Percentiles rank a stretch among this genome's conserved stretches.
Conservation (phyloP, 768 basidiomycete genomes). For the Sporobolomyces pararoseus region DNA sequence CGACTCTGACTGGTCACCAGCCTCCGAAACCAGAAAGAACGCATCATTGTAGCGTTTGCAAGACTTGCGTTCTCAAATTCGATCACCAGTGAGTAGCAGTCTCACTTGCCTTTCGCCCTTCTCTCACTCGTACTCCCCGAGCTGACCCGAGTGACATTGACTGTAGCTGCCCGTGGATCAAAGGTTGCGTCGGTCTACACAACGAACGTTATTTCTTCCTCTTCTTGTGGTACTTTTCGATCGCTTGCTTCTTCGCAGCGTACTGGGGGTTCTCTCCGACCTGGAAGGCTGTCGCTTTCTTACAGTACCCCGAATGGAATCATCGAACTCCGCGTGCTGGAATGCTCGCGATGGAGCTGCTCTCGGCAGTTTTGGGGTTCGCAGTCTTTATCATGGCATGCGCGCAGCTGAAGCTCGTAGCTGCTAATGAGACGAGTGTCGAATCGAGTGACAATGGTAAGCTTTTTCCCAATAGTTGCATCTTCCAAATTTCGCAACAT, state of each 20-base stretch:
- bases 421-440: slow-evolving; percentile 77
- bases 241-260: slow-evolving; percentile 63
- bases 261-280: slow-evolving; percentile 62
- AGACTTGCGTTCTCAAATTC: slow-evolving; percentile 43
- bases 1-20: not conserved
- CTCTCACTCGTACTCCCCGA: not conserved
- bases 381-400: slow-evolving; percentile 67
- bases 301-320: slow-evolving; percentile 56
- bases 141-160: not conserved
- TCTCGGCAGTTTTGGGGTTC: slow-evolving; percentile 68
- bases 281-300: slow-evolving; percentile 59
- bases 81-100: slow-evolving; percentile 41
- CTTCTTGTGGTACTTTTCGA: slow-evolving; percentile 87
- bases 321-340: slow-evolving; percentile 63
- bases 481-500: not conserved
- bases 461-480: not conserved
- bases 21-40: slow-evolving; percentile 45
- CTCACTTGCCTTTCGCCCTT: not conserved
- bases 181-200: slow-evolving; percentile 76
- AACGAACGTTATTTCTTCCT: slow-evolving; percentile 95
- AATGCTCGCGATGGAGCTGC: slow-evolving; percentile 72
- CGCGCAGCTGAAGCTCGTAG: slow-evolving; percentile 67
- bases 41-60: slow-evolving; percentile 45
- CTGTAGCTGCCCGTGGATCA: slow-evolving; percentile 50
- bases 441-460: slow-evolving; percentile 77